phyloP scores from a whole-genome alignment of 2,329 filamentous ascomycete species.

The Alternaria arborescens region DNA sequence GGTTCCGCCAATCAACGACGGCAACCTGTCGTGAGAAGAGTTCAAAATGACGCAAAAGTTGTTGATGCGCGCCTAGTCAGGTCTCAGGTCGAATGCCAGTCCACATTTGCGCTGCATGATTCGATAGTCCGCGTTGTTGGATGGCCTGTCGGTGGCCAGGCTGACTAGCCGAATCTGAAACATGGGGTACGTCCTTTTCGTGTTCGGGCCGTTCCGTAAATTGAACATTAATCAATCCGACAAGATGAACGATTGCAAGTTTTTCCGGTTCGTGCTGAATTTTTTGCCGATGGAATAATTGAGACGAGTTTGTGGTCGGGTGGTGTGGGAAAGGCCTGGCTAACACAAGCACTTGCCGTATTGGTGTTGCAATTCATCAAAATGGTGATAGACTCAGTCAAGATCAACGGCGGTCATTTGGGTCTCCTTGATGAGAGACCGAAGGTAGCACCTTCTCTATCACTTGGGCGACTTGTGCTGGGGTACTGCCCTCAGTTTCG shows the following conservation, averaged over 20 bases:
- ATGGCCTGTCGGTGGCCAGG: not conserved
- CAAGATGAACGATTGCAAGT: not conserved
- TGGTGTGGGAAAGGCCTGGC: not conserved
- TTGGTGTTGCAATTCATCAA: not conserved
- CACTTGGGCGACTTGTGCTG: not conserved
- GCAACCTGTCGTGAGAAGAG: not conserved
- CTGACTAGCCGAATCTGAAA: not conserved
- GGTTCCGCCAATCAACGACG: not conserved
- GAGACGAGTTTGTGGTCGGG: not conserved
- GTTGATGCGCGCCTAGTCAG: not conserved
- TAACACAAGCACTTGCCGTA: not conserved
- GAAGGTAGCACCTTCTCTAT: not conserved
- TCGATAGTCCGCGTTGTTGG: not conserved
- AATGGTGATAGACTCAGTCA: not conserved
- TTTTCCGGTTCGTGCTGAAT: not conserved
- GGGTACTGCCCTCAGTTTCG: not conserved
- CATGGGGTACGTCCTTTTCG: not conserved
- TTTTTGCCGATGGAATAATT: not conserved
- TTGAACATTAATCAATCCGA: not conserved
- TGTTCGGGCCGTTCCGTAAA: not conserved
- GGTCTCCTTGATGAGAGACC: not conserved
- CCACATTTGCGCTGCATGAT: not conserved
- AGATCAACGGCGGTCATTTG: not conserved
- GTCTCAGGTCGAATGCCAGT: not conserved
- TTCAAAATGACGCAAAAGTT: not conserved